These are phyloP conservation scores for Coccomyxa sp. DNA, from an alignment of 139 green algal species.

Conservation along the genomic window DNA sequence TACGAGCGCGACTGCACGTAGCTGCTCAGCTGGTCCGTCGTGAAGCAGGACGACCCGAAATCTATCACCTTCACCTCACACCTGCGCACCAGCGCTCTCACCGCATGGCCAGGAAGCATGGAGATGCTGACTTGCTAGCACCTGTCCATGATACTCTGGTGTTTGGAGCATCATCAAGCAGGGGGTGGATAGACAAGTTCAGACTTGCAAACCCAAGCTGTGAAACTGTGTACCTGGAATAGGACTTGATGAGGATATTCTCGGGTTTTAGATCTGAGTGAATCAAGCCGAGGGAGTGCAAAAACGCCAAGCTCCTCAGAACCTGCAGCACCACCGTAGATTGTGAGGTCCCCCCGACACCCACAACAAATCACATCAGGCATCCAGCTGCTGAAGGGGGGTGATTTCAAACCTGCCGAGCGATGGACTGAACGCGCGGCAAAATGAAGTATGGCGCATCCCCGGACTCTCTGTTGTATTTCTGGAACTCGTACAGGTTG, in stretches of 20 bases:
- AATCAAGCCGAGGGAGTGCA: conserved; percentile 88
- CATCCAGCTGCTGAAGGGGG: background rate
- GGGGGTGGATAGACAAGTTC: no score
- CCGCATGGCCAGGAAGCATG: background rate
- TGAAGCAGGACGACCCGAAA: conserved; percentile 90
- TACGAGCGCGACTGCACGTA: conserved; percentile 95
- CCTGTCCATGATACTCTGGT: background rate
- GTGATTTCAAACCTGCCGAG: conserved; percentile 53
- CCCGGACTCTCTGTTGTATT: conserved; percentile 83
- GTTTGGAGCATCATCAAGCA: background rate
- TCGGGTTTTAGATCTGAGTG: conserved; percentile 97
- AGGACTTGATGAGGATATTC: conserved; percentile 94
- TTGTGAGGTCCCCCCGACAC: background rate
- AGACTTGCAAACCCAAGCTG: background rate
- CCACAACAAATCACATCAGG: background rate
- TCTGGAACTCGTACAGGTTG: conserved; percentile 98
- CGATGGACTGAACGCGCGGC: conserved; percentile 78
- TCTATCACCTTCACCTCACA: conserved; percentile 93
- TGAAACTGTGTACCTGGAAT: conserved; percentile 49
- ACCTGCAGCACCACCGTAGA: conserved; percentile 35
- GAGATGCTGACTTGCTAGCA: background rate
- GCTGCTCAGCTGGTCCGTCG: conserved; percentile 81
- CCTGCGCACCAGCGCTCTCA: conserved; percentile 8
- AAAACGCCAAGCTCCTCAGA: conserved; percentile 74
- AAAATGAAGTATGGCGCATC: conserved; percentile 84